A percentile compares a stretch with the other conserved stretches of the same genome.
phyloP scores from a whole-genome alignment of 106 monocot species.

The Platanthera zijinensis region DNA sequence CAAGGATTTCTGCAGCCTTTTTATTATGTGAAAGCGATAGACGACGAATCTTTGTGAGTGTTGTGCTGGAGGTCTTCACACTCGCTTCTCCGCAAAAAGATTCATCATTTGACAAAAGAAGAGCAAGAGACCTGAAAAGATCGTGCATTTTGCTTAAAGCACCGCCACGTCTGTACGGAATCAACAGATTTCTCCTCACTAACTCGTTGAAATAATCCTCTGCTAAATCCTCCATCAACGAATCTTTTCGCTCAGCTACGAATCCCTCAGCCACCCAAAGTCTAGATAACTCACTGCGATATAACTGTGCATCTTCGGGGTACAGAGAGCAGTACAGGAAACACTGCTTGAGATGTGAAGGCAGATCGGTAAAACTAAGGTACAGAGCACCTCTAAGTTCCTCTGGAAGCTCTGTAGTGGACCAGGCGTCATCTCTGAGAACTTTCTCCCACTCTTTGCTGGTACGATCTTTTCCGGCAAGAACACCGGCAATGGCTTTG shows the following conservation, averaged over 20 bases:
- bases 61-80: not conserved
- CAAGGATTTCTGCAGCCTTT: not conserved
- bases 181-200: constrained; percentile 20
- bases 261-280: constrained; percentile 24
- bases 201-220: constrained; percentile 27
- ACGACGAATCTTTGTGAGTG: not conserved
- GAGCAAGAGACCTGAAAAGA: constrained; percentile 22
- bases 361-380: constrained; percentile 33
- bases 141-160: constrained; percentile 32
- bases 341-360: constrained; percentile 30
- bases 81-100: not conserved
- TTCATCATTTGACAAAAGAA: constrained; percentile 10
- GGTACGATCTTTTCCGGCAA: constrained; percentile 9
- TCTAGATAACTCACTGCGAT: not conserved
- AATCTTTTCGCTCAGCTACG: not conserved
- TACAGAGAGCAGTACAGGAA: constrained; percentile 20
- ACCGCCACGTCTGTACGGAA: not conserved
- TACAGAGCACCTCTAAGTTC: constrained; percentile 17
- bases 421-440: constrained; percentile 17
- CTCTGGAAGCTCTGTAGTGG: constrained; percentile 9
- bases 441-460: constrained; percentile 23
- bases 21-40: constrained; percentile 1
- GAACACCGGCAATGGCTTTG: constrained; percentile 29
- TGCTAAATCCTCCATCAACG: constrained; percentile 23
- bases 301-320: constrained; percentile 4